Base-by-base conservation (phyloP, 192 early-diverging fungal species). In the Coemansia erecta region DNA sequence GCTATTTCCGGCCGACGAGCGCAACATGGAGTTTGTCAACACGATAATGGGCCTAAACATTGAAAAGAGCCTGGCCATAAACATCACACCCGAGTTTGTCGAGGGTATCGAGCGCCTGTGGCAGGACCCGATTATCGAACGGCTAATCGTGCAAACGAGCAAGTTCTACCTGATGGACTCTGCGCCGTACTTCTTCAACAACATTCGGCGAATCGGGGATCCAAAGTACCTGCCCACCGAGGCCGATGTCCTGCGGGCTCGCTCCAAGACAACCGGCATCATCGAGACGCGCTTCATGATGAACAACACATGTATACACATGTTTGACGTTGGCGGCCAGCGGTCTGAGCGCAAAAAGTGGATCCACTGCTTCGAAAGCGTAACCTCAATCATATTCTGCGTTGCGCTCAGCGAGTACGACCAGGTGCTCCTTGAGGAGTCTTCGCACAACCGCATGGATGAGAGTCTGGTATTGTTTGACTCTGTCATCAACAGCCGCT, bases 331-430 rank as follows among this genome's bases (percentile, higher is more conserved):
- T 44, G 95, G 95, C 66, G 95, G 95, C 41, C 95, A 98, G 84
- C 89, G 95, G 43, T 94, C 92, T 42, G 95, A 98, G 82, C 86
- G 95, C 66, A 98, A 98, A 67, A 98, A 98, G 82, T 97, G 95
- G 95, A 95, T 96, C 62, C 95, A 96, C 79, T 98, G 94, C 65
- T 98, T 98, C 63, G 95, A 98, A 69, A 92, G 94, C 65, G 94
- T 97, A 18, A 97, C 92, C 86, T 92, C 93, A 6, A 94, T 97
- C 57, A 94, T 97, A 21, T 97, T 97, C 70, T 94, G 92, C 64
- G 90, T 94, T 18, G 92, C 93, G 1, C 70, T 95, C 61, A 91
- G 88, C 70, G 93, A 95, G 82, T 97, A 94, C 77, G 92, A 97
- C 71, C 94, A 95, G 74, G 86, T 90, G 2, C 72, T 95, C 28